Percentiles rank a stretch among this genome's conserved stretches.
Evolutionary conservation across 2,329 filamentous ascomycete genomes (phyloP).

Genomic region (Paramyrothecium sp.): DNA sequence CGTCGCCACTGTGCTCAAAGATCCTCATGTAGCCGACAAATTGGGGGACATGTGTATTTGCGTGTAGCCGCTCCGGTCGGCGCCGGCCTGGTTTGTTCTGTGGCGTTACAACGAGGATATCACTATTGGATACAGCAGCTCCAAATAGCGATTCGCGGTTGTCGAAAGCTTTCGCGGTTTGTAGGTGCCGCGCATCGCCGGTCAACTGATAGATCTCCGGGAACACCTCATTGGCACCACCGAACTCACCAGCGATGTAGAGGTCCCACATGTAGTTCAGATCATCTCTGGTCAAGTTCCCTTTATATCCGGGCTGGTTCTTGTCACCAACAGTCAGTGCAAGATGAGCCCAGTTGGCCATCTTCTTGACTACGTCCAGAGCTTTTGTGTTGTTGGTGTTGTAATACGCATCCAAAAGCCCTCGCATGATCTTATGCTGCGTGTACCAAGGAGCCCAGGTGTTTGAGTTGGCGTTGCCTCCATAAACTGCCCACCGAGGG

Average conservation of each 20-base stretch:
- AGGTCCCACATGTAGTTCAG: constrained; percentile 34
- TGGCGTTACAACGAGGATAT: constrained; percentile 24
- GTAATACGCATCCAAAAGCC: constrained; percentile 30
- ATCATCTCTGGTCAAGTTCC: constrained; percentile 26
- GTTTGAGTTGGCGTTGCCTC: constrained; percentile 20
- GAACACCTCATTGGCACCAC: constrained; percentile 29
- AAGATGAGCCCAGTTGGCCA: constrained; percentile 30
- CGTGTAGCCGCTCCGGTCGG: constrained; percentile 24
- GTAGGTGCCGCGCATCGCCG: constrained; percentile 21
- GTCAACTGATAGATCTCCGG: constrained; percentile 29
- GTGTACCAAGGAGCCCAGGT: constrained; percentile 33
- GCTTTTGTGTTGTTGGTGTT: constrained; percentile 29
- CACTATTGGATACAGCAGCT: constrained; percentile 22
- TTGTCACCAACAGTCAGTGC: constrained; percentile 29
- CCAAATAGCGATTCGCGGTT: constrained; percentile 28
- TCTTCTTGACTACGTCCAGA: constrained; percentile 22
- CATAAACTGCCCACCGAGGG: constrained; percentile 29
- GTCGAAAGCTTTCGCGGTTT: constrained; percentile 28
- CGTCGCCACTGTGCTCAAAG: constrained; percentile 23
- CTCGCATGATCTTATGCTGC: constrained; percentile 31
- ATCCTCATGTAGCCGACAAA: constrained; percentile 28
- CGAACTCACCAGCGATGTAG: constrained; percentile 29
- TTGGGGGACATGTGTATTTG: constrained; percentile 28
- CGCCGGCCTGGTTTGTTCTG: constrained; percentile 25
- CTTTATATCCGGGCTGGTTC: constrained; percentile 26